These are phyloP conservation scores for Anthracocystis panici-leucophaei DNA, from an alignment of 1,284 basidiomycete genomes.

Conservation along the genomic window DNA sequence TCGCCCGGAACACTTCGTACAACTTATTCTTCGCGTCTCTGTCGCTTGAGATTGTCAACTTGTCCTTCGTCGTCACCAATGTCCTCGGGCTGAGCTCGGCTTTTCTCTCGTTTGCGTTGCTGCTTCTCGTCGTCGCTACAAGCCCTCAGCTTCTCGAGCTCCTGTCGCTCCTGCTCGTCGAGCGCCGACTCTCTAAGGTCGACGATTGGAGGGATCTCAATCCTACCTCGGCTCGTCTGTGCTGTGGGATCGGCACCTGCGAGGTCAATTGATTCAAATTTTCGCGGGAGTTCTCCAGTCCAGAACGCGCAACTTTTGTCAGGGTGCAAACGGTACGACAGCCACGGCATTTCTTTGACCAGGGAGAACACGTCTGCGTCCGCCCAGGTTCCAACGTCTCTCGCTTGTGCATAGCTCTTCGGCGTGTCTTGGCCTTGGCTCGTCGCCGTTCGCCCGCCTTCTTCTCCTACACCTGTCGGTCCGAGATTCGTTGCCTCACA, in stretches of 20 bases:
- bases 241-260: background rate
- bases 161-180: background rate
- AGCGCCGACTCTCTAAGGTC: background rate
- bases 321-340: background rate
- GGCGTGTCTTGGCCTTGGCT: too few relatives aligned
- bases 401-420: background rate
- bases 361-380: conserved; percentile 13
- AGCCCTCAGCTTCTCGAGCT: background rate
- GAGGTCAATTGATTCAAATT: background rate
- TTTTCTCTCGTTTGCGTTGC: background rate
- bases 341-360: background rate
- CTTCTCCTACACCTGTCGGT: too few relatives aligned
- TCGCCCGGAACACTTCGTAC: background rate
- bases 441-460: too few relatives aligned
- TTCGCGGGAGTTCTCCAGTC: background rate
- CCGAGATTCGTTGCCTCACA: too few relatives aligned
- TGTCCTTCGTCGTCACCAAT: background rate
- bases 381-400: conserved; percentile 6
- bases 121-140: background rate
- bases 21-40: background rate
- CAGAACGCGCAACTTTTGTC: background rate
- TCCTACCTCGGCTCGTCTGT: background rate
- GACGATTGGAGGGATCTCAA: background rate
- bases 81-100: background rate
- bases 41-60: background rate